A percentile compares a stretch with the other conserved stretches of the same genome.
Conservation (phyloP, 345 rosid species). For the Citrus glauca region DNA sequence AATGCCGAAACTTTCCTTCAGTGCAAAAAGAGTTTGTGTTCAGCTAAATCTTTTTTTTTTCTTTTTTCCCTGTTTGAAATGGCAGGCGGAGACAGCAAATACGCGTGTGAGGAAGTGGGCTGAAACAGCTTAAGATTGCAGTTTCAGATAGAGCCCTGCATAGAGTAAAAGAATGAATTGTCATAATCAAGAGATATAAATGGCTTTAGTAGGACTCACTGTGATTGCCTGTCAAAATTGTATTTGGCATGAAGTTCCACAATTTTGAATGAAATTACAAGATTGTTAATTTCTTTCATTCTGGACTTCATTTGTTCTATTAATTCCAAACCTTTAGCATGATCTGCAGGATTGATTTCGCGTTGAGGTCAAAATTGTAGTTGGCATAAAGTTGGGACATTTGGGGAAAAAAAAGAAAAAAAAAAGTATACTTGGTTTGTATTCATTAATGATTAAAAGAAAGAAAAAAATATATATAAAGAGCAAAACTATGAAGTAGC, state of each 20-base stretch:
- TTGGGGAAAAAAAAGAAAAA: too few species aligned
- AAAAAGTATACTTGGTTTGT: too few species aligned
- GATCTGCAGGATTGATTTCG: too few species aligned
- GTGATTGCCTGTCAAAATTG: neutral
- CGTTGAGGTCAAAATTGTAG: too few species aligned
- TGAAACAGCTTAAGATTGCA: neutral
- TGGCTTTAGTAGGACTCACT: neutral
- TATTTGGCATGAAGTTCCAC: neutral
- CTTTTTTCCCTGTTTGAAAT: neutral
- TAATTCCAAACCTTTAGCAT: too few species aligned
- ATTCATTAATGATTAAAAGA: too few species aligned
- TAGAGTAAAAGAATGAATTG: neutral
- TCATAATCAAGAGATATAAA: neutral
- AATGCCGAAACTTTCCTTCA: neutral
- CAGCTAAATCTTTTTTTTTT: neutral
- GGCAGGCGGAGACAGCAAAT: slow-evolving; percentile 72
- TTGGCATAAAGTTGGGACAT: too few species aligned
- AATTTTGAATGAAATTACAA: neutral
- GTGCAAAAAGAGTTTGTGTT: neutral
- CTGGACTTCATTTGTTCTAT: too few species aligned
- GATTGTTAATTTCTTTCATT: neutral
- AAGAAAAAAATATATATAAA: too few species aligned
- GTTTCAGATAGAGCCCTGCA: neutral
- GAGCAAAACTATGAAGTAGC: too few species aligned
- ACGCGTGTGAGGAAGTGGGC: slow-evolving; percentile 60